These are phyloP conservation scores for Bryopsis sp. DNA, from an alignment of 139 green algal genomes.

Conservation along the genomic window DNA sequence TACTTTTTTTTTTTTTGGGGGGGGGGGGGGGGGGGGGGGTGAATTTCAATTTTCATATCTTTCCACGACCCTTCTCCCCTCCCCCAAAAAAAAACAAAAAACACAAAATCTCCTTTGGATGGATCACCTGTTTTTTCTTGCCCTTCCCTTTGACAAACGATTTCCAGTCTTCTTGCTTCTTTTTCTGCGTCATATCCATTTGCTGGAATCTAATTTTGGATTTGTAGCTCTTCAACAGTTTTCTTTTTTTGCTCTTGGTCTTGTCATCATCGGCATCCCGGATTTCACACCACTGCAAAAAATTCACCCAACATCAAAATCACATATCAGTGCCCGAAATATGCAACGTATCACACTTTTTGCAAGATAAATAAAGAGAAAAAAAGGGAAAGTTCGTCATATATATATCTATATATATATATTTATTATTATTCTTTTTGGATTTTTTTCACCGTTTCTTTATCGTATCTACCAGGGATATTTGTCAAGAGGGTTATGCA, in stretches of 20 bases:
- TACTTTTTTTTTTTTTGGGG: too few species aligned
- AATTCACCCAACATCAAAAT: background rate
- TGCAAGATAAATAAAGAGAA: too few species aligned
- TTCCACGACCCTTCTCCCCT: background rate
- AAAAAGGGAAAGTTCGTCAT: too few species aligned
- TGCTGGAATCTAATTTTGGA: slow-evolving; percentile 67
- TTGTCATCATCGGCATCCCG: slow-evolving; percentile 70
- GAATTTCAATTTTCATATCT: slow-evolving; percentile 24
- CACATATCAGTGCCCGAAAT: background rate
- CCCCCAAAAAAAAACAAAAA: slow-evolving; percentile 9
- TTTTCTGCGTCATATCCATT: slow-evolving; percentile 55
- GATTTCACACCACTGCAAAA: slow-evolving; percentile 65
- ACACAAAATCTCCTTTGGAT: background rate
- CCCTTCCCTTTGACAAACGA: slow-evolving; percentile 61
- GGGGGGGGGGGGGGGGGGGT: too few species aligned
- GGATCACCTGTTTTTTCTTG: slow-evolving; percentile 48
- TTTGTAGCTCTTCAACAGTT: slow-evolving; percentile 79
- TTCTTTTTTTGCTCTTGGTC: slow-evolving; percentile 62
- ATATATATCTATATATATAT: too few species aligned
- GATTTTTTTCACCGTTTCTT: too few species aligned
- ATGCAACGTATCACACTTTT: too few species aligned
- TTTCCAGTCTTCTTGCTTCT: slow-evolving; percentile 54
- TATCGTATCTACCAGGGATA: too few species aligned
- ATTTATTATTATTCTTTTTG: too few species aligned
- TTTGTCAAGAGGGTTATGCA: too few species aligned